These are phyloP conservation scores for Pythium guiyangense DNA, from an alignment of 352 stramenopile species.

Conservation along the genomic window DNA sequence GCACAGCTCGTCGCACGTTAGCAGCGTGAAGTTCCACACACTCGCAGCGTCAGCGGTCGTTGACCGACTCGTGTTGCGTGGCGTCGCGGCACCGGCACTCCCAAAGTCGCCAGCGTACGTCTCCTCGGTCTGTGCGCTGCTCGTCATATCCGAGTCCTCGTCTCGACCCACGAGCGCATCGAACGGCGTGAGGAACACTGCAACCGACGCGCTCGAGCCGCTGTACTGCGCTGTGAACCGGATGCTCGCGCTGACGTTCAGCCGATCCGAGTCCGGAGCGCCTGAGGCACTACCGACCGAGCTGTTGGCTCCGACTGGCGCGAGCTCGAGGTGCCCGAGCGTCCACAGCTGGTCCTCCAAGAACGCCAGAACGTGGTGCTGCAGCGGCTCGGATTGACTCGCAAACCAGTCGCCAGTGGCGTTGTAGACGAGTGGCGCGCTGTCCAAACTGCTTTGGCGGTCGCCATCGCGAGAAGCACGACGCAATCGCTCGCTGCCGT, in stretches of 20 bases:
- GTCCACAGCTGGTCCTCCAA: slow-evolving; percentile 2
- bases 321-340: slow-evolving; percentile 3
- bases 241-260: background rate
- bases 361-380: slow-evolving; percentile 11
- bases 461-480: background rate
- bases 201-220: slow-evolving; percentile 6
- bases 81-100: background rate
- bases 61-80: background rate
- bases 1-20: slow-evolving; percentile 8
- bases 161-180: slow-evolving; percentile 3
- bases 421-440: background rate
- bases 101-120: background rate
- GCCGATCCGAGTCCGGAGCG: background rate
- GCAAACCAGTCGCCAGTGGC: slow-evolving; percentile 7
- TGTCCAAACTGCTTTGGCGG: background rate
- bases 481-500: background rate
- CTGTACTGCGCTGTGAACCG: slow-evolving; percentile 3
- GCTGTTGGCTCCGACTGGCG: background rate
- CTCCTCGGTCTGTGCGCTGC: background rate
- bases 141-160: background rate
- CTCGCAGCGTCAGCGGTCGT: background rate
- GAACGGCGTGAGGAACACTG: slow-evolving; percentile 12
- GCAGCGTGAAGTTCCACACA: slow-evolving; percentile 17
- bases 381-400: background rate
- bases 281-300: too few species aligned